Evolutionary conservation across 2,329 filamentous ascomycete genomes (phyloP).

Genomic region (Helicocarpus griseus): DNA sequence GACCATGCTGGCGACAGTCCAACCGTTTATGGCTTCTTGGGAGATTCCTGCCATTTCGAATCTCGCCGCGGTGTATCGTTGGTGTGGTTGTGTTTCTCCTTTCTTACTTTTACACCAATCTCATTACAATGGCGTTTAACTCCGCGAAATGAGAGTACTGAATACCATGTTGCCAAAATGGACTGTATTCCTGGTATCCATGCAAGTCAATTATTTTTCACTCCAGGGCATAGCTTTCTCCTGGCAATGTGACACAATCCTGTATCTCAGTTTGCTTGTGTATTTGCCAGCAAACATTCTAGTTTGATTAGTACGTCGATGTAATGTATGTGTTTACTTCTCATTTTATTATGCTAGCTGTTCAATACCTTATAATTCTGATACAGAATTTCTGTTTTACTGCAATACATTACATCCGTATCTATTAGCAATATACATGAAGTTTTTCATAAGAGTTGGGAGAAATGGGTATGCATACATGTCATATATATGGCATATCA

Average conservation of each 20-base stretch:
- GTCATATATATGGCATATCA: no score
- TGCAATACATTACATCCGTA: no score
- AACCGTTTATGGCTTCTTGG: background rate
- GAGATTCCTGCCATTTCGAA: background rate
- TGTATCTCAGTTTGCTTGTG: background rate
- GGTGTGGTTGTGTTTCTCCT: background rate
- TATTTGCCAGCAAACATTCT: background rate
- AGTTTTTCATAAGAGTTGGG: no score
- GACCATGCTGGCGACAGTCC: background rate
- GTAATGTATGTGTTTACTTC: background rate
- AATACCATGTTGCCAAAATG: no score
- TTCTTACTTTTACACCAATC: no score
- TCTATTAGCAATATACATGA: no score
- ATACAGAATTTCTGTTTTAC: no score
- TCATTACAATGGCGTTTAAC: no score
- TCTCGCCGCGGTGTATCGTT: background rate
- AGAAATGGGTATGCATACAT: no score
- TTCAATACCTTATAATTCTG: no score
- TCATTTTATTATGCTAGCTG: no score
- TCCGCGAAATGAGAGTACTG: no score
- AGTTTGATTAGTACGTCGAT: background rate
- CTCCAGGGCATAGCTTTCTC: background rate
- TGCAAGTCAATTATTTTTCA: background rate
- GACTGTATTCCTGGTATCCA: background rate
- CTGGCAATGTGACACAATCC: background rate